Conservation (phyloP, 176 grass and related monocot genomes). For the Oropetium thomaeum region DNA sequence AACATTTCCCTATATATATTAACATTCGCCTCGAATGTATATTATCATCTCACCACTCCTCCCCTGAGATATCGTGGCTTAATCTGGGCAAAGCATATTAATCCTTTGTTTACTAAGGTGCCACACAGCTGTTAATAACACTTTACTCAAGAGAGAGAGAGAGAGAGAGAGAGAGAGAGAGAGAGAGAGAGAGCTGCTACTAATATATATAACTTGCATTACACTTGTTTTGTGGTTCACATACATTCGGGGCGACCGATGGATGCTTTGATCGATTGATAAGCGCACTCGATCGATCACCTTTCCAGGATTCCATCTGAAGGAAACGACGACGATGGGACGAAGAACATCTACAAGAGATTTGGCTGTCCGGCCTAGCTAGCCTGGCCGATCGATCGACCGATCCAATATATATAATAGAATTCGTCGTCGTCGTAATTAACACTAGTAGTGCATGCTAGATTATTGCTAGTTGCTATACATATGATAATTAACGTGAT, state of each 20-base stretch:
- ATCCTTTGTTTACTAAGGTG: slow-evolving; percentile 18
- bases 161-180: too few species aligned
- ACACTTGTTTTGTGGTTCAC: neutral
- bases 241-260: neutral
- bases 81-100: neutral
- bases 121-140: slow-evolving; percentile 15
- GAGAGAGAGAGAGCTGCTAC: too few species aligned
- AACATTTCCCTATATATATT: too few species aligned
- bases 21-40: too few species aligned
- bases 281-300: too few species aligned
- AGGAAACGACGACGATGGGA: slow-evolving; percentile 19
- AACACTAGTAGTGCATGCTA: too few species aligned
- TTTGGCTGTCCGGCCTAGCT: neutral
- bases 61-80: slow-evolving; percentile 15
- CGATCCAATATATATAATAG: neutral
- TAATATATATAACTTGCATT: too few species aligned
- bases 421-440: too few species aligned
- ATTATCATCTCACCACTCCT: too few species aligned
- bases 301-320: slow-evolving; percentile 27
- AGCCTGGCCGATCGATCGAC: too few species aligned
- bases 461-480: slow-evolving; percentile 4
- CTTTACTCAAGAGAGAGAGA: too few species aligned
- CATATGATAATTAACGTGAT: neutral
- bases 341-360: neutral
- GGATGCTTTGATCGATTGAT: neutral